A percentile compares a stretch with the other conserved stretches of the same genome.
phyloP scores from a whole-genome alignment of 2,329 filamentous ascomycete genomes.

The Corinectria fuckeliana region DNA sequence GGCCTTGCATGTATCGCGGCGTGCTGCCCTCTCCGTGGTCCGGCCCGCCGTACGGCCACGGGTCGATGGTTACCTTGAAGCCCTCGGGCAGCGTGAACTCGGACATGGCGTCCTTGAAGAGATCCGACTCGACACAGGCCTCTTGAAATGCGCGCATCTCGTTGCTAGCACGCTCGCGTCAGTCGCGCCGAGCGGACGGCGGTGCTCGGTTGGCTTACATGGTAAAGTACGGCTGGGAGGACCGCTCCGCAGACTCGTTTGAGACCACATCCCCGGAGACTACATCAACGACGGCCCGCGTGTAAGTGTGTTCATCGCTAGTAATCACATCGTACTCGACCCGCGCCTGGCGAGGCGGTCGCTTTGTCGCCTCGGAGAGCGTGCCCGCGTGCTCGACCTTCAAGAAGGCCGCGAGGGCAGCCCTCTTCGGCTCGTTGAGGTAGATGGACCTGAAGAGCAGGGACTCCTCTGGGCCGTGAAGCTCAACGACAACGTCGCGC shows the following conservation, averaged over 20 bases:
- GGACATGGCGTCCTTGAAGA: constrained; percentile 55
- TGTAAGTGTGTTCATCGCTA: constrained; percentile 41
- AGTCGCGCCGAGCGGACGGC: background rate
- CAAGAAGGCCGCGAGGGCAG: constrained; percentile 63
- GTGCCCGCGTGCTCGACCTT: constrained; percentile 65
- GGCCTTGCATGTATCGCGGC: constrained; percentile 54
- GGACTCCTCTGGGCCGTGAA: constrained; percentile 27
- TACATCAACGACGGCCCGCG: constrained; percentile 49
- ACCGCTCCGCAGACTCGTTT: constrained; percentile 31
- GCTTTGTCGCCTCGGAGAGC: constrained; percentile 49
- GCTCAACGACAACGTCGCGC: constrained; percentile 52
- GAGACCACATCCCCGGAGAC: constrained; percentile 39
- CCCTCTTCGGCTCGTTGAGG: constrained; percentile 67
- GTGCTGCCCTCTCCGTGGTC: constrained; percentile 42
- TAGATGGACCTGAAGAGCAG: constrained; percentile 65
- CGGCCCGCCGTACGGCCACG: constrained; percentile 71
- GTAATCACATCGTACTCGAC: constrained; percentile 53
- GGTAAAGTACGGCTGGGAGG: constrained; percentile 48
- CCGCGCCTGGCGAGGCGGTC: constrained; percentile 54
- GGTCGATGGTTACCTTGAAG: constrained; percentile 54
- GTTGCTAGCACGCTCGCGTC: constrained; percentile 28
- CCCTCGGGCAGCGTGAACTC: constrained; percentile 55
- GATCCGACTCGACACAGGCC: constrained; percentile 48
- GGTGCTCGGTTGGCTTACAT: constrained; percentile 24
- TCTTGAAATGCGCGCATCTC: constrained; percentile 52